Evolutionary conservation across 495 filamentous ascomycete genomes (phyloP).

Genomic region (Cetradonia linearis): DNA sequence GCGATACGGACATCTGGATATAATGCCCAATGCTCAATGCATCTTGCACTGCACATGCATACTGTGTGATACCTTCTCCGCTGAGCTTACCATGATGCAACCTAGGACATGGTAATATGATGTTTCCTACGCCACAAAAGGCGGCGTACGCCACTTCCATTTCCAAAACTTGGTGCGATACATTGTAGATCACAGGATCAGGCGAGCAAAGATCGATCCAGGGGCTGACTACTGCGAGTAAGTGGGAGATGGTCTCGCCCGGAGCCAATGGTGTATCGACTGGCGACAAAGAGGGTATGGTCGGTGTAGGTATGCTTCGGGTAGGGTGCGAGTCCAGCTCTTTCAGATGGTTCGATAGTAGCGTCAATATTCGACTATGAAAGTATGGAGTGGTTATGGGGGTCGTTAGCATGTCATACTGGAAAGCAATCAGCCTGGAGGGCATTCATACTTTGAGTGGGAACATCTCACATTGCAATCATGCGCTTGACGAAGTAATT

Average conservation of each 20-base stretch:
- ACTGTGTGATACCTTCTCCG: constrained; percentile 50
- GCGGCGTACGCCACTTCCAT: constrained; percentile 87
- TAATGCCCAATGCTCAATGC: constrained; percentile 61
- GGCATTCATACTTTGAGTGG: constrained; percentile 8
- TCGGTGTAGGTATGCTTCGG: constrained; percentile 36
- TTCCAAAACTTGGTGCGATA: constrained; percentile 81
- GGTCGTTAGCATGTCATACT: constrained; percentile 91
- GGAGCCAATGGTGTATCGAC: constrained; percentile 67
- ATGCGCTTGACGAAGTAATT: constrained; percentile 57
- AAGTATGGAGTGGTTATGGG: constrained; percentile 81
- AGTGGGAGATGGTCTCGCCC: constrained; percentile 55
- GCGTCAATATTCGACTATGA: constrained; percentile 58
- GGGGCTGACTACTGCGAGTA: constrained; percentile 63
- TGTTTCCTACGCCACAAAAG: constrained; percentile 79
- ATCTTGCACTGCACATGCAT: constrained; percentile 77
- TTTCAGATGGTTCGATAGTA: constrained; percentile 50
- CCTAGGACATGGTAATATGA: constrained; percentile 69
- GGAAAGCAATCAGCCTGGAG: constrained; percentile 7
- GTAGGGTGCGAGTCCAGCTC: constrained; percentile 32
- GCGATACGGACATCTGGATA: constrained; percentile 67
- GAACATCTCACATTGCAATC: constrained; percentile 39
- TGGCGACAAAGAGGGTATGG: constrained; percentile 60
- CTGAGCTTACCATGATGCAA: constrained; percentile 38
- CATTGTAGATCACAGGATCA: constrained; percentile 66
- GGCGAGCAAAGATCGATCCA: constrained; percentile 87